Evolutionary conservation across 768 basidiomycete species (phyloP).

Genomic region (Hypholoma fasciculare): DNA sequence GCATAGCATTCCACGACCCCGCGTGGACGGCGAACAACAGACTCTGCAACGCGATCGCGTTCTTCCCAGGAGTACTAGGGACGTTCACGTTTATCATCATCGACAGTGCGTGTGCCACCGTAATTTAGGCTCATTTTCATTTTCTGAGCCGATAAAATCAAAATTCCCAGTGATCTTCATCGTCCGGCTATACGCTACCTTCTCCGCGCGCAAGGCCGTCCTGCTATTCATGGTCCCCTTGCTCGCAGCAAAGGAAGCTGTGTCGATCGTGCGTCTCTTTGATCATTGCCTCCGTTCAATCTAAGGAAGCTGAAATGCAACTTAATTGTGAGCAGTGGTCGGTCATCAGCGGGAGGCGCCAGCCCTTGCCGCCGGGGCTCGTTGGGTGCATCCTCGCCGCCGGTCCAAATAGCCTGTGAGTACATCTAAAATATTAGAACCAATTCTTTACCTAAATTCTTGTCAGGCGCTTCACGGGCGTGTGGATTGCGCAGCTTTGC

Average conservation of each 20-base stretch:
- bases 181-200: background rate
- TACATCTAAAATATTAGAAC: background rate
- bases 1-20: background rate
- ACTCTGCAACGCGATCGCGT: background rate
- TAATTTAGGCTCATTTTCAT: too few species aligned
- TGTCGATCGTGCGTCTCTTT: background rate
- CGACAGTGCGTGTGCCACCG: background rate
- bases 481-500: background rate
- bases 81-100: background rate
- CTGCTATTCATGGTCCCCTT: background rate
- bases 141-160: too few species aligned
- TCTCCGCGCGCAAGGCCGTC: background rate
- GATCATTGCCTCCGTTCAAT: too few species aligned
- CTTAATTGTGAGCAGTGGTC: background rate
- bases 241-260: background rate
- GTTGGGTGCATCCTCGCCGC: background rate
- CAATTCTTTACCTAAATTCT: background rate
- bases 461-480: background rate
- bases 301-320: too few species aligned
- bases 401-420: background rate
- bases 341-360: background rate
- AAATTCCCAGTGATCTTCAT: background rate
- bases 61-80: background rate
- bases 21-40: background rate
- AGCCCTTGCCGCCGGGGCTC: background rate